Evolutionary conservation across 2,329 filamentous ascomycete genomes (phyloP).

Genomic region (Acrodontium crateriforme): DNA sequence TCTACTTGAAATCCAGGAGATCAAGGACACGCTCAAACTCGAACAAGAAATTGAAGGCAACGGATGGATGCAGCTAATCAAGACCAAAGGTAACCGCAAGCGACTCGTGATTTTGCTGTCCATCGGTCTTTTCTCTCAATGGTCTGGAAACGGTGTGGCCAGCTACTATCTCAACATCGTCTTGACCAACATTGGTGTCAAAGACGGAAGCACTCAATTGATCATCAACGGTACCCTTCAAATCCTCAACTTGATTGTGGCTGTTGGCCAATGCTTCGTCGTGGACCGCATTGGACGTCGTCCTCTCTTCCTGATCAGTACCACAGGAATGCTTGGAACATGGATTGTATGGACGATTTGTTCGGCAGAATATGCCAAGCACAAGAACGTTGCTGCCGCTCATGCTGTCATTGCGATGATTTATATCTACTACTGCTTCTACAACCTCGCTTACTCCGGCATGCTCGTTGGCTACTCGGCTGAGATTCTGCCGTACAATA

Average conservation of each 20-base stretch:
- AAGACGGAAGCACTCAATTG: constrained; percentile 22
- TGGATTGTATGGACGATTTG: constrained; percentile 29
- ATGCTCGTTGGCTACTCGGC: constrained; percentile 31
- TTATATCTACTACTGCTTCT: constrained; percentile 22
- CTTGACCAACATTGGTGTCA: constrained; percentile 24
- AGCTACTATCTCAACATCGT: constrained; percentile 28
- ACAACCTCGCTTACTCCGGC: constrained; percentile 29
- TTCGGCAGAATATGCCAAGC: constrained; percentile 13
- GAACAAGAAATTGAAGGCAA: constrained; percentile 36
- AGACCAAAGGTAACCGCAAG: constrained; percentile 40
- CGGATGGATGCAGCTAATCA: constrained; percentile 33
- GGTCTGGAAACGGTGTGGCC: constrained; percentile 40
- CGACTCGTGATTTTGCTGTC: constrained; percentile 40
- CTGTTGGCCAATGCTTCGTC: constrained; percentile 29
- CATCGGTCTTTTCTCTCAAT: constrained; percentile 44
- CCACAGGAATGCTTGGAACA: constrained; percentile 25
- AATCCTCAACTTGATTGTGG: constrained; percentile 47
- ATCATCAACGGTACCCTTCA: constrained; percentile 38
- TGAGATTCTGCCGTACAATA: constrained; percentile 34
- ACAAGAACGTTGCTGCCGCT: constrained; percentile 12
- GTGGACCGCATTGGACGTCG: constrained; percentile 23
- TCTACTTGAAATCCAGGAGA: constrained; percentile 36
- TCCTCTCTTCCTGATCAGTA: constrained; percentile 24
- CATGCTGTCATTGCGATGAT: constrained; percentile 21
- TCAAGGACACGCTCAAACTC: constrained; percentile 33